Evolutionary conservation across 1,284 basidiomycete genomes (phyloP).

Genomic region (Pterulicium gracile): DNA sequence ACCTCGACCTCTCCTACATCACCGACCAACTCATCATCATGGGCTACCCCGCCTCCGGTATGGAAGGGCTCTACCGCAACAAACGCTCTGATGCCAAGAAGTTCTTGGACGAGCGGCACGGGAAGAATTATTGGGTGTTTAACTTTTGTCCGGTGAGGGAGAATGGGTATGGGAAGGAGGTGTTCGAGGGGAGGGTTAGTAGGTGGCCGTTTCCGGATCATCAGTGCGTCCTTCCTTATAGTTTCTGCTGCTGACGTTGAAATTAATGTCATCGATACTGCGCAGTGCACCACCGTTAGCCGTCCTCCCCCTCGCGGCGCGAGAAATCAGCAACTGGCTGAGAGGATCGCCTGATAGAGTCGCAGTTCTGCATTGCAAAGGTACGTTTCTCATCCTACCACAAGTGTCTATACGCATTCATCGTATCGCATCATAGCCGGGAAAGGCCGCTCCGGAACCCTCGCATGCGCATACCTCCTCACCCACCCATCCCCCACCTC

Average conservation of each 20-base stretch:
- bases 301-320: conserved; percentile 64
- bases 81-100: conserved; percentile 65
- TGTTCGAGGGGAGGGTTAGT: conserved; percentile 66
- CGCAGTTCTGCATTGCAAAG: conserved; percentile 86
- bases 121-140: conserved; percentile 75
- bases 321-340: conserved; percentile 76
- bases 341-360: conserved; percentile 58
- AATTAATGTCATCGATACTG: conserved; percentile 1
- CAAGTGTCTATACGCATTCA: neutral
- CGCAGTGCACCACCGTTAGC: conserved; percentile 78
- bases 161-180: conserved; percentile 51
- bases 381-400: conserved; percentile 21
- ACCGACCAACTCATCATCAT: conserved; percentile 76
- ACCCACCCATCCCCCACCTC: conserved; percentile 39
- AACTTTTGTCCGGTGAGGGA: conserved; percentile 78
- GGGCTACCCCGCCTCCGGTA: conserved; percentile 80
- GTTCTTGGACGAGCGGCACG: conserved; percentile 69
- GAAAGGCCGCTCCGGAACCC: conserved; percentile 74
- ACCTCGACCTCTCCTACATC: conserved; percentile 83
- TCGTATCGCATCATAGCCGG: conserved; percentile 37
- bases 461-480: conserved; percentile 75
- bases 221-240: conserved; percentile 41
- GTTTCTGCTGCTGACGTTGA: conserved; percentile 5
- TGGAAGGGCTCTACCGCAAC: conserved; percentile 80
- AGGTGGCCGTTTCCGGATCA: conserved; percentile 86